A percentile compares a stretch with the other conserved stretches of the same genome.
These are phyloP conservation scores for Vitis rotundifolia DNA, from an alignment of 164 flowering plant genomes.

Conservation along the genomic window DNA sequence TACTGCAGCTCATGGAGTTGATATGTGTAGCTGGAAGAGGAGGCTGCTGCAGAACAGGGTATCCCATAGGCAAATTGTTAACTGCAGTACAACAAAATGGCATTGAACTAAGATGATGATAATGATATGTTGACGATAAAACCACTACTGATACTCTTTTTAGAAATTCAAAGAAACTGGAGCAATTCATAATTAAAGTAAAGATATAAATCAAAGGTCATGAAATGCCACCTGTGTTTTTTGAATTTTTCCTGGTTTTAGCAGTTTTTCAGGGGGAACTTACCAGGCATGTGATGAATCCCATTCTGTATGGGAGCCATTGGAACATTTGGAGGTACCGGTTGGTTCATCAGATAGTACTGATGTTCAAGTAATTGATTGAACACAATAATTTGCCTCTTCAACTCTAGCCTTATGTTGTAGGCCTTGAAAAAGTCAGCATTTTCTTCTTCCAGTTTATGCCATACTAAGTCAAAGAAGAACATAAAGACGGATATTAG, in stretches of 20 bases:
- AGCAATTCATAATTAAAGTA: no score
- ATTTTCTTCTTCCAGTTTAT: slow-evolving; percentile 17
- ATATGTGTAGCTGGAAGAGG: slow-evolving; percentile 75
- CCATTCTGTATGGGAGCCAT: slow-evolving; percentile 91
- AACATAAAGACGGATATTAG: not conserved
- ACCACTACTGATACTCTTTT: not conserved
- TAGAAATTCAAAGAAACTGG: not conserved
- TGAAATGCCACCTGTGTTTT: no score
- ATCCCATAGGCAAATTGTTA: slow-evolving; percentile 94
- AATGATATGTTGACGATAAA: not conserved
- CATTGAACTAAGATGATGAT: slow-evolving; percentile 39
- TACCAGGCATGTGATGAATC: slow-evolving; percentile 93
- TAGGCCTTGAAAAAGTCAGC: slow-evolving; percentile 9
- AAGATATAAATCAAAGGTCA: no score
- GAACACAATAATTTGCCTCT: not conserved
- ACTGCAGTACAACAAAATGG: slow-evolving; percentile 73
- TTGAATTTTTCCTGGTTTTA: no score
- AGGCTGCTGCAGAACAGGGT: slow-evolving; percentile 86
- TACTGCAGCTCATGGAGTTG: slow-evolving; percentile 76
- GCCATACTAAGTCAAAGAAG: slow-evolving; percentile 11
- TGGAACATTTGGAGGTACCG: slow-evolving; percentile 71
- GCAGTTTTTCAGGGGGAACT: slow-evolving; percentile 8
- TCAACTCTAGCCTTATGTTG: slow-evolving; percentile 2
- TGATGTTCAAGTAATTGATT: slow-evolving; percentile 7
- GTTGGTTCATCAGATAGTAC: not conserved